Evolutionary conservation across 2,329 filamentous ascomycete genomes (phyloP).

Genomic region (Colletotrichum sublineola): DNA sequence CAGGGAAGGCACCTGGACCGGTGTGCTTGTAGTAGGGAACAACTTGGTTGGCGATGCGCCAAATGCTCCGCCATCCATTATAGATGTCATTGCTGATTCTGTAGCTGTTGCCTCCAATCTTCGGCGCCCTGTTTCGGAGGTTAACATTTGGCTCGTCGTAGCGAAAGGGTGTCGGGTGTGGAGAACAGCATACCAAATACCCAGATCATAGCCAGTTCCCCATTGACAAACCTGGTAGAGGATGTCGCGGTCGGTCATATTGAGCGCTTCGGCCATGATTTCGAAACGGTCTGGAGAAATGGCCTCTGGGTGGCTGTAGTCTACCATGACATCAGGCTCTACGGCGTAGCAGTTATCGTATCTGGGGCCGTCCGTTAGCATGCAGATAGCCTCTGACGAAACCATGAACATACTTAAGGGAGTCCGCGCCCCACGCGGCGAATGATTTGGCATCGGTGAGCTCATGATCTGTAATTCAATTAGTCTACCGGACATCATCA

Average conservation of each 20-base stretch:
- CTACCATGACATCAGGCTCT: constrained; percentile 57
- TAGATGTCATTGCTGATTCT: constrained; percentile 68
- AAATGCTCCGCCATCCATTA: constrained; percentile 64
- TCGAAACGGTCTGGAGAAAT: constrained; percentile 58
- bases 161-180: background rate
- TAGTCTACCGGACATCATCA: background rate
- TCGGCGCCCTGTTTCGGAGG: constrained; percentile 21
- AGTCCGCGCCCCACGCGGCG: constrained; percentile 60
- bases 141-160: background rate
- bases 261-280: constrained; percentile 60
- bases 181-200: constrained; percentile 54
- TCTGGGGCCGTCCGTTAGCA: constrained; percentile 36
- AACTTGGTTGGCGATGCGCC: constrained; percentile 65
- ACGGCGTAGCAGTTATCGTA: constrained; percentile 65
- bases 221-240: constrained; percentile 67
- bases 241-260: constrained; percentile 56
- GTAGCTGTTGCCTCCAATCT: constrained; percentile 57
- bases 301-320: constrained; percentile 54
- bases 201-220: constrained; percentile 63
- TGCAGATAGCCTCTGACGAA: background rate
- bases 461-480: constrained; percentile 52
- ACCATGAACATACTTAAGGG: constrained; percentile 61
- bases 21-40: constrained; percentile 61
- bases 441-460: constrained; percentile 57
- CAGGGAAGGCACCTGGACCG: constrained; percentile 61